Conservation (phyloP, 164 flowering plant genomes). For the Dillenia turbinata region DNA sequence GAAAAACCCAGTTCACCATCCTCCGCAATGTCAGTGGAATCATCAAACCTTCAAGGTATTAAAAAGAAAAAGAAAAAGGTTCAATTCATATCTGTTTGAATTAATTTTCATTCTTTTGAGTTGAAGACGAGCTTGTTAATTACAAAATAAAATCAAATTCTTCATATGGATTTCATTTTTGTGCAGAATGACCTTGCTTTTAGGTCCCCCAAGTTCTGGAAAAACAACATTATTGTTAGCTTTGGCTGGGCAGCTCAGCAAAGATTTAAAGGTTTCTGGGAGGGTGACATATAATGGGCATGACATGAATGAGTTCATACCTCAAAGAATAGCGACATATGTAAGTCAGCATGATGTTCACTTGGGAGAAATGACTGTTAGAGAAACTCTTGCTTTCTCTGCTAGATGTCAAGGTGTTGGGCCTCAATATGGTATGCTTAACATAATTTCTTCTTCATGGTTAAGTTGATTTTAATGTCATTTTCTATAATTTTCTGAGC, state of each 20-base stretch:
- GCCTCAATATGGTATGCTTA: conserved; percentile 32
- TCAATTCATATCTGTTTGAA: too few species aligned
- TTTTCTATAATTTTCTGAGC: too few species aligned
- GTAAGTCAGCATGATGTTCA: conserved; percentile 54
- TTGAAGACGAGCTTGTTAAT: too few species aligned
- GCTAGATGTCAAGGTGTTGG: conserved; percentile 58
- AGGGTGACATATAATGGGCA: conserved; percentile 47
- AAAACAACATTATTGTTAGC: conserved; percentile 43
- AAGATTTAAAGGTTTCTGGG: conserved; percentile 33
- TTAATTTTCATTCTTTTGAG: too few species aligned
- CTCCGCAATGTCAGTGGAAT: conserved; percentile 15
- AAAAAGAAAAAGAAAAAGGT: not conserved
- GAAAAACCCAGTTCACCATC: conserved; percentile 22
- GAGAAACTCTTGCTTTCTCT: conserved; percentile 48
- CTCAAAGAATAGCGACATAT: conserved; percentile 42
- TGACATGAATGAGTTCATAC: conserved; percentile 43
- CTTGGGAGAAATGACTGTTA: conserved; percentile 46
- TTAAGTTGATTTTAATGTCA: too few species aligned
- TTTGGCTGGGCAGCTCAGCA: conserved; percentile 40
- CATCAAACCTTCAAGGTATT: conserved; percentile 9
- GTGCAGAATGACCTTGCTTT: conserved; percentile 46
- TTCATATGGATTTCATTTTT: not conserved
- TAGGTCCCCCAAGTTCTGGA: conserved; percentile 55
- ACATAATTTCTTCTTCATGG: too few species aligned
- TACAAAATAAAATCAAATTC: too few species aligned